phyloP scores from a whole-genome alignment of 23 red algal genomes.

The Pyropia haitanensis region DNA sequence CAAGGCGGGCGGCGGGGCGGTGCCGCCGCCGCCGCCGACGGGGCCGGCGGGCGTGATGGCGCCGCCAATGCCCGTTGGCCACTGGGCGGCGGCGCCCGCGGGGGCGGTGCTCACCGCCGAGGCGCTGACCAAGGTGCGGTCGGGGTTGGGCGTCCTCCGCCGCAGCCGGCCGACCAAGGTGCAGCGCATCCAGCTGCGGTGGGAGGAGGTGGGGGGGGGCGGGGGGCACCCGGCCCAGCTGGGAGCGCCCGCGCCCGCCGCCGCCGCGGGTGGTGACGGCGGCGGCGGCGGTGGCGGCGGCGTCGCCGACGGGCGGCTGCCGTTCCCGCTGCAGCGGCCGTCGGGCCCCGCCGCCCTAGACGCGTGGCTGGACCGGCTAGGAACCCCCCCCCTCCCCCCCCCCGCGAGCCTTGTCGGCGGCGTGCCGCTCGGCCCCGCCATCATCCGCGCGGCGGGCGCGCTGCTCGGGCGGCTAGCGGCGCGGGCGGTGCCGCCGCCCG shows the following conservation, averaged over 20 bases:
- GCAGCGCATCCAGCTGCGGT: conserved; percentile 24
- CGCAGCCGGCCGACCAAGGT: conserved; percentile 31
- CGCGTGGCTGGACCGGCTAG: conserved; percentile 44
- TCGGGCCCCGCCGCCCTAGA: conserved; percentile 24
- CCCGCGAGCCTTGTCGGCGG: conserved; percentile 10
- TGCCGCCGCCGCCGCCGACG: too few species aligned
- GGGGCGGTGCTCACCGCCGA: conserved; percentile 9
- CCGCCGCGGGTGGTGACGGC: not conserved
- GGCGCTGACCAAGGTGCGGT: conserved; percentile 20
- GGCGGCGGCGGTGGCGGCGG: not conserved
- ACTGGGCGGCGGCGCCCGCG: conserved; percentile 2
- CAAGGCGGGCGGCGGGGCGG: too few species aligned
- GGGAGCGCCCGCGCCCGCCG: not conserved
- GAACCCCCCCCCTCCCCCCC: conserved; percentile 3
- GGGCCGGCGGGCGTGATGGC: too few species aligned
- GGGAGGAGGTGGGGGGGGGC: not conserved
- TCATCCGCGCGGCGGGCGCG: conserved; percentile 33
- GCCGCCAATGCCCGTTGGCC: not conserved
- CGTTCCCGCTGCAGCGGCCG: conserved; percentile 50
- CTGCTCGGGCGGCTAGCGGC: conserved; percentile 46
- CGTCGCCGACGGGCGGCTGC: not conserved
- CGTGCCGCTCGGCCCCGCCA: conserved; percentile 59
- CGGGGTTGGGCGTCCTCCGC: conserved; percentile 23
- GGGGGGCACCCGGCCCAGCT: not conserved
- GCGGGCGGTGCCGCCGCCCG: conserved; percentile 31